Evolutionary conservation across 306 rosid species (phyloP).

Genomic region (Quercus alba): DNA sequence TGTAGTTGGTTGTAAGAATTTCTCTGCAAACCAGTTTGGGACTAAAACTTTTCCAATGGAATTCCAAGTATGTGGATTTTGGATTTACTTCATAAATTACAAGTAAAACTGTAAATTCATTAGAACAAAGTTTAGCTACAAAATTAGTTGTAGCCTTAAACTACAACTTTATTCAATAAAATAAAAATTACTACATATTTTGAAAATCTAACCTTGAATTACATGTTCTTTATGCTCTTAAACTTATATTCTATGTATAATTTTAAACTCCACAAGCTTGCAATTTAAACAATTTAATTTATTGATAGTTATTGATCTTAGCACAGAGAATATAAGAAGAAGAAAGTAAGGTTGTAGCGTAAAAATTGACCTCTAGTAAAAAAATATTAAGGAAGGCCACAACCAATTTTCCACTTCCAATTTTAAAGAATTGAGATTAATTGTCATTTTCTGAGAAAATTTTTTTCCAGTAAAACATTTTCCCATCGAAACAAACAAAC

Average conservation of each 20-base stretch:
- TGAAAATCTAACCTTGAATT: too few species aligned
- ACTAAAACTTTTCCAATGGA: not conserved
- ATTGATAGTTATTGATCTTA: too few species aligned
- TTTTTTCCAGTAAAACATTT: not conserved
- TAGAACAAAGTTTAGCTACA: too few species aligned
- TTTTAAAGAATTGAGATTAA: not conserved
- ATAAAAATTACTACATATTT: too few species aligned
- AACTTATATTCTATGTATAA: rapidly evolving
- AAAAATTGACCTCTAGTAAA: too few species aligned
- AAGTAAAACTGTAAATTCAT: not conserved
- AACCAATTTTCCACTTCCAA: not conserved
- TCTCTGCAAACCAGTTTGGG: too few species aligned
- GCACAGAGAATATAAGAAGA: rapidly evolving
- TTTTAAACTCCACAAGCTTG: rapidly evolving
- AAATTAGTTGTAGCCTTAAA: rapidly evolving
- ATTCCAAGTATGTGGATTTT: not conserved
- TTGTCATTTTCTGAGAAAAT: too few species aligned
- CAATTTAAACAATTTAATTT: too few species aligned
- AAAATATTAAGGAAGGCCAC: too few species aligned
- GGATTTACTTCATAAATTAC: not conserved
- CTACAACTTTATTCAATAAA: too few species aligned
- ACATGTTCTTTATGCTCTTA: rapidly evolving
- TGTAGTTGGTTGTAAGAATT: too few species aligned
- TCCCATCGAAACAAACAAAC: not conserved
- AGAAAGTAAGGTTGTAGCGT: too few species aligned